Evolutionary conservation across 371 early-diverging fungal genomes (phyloP).

Genomic region (Amoeboaphelidium protococcarum): DNA sequence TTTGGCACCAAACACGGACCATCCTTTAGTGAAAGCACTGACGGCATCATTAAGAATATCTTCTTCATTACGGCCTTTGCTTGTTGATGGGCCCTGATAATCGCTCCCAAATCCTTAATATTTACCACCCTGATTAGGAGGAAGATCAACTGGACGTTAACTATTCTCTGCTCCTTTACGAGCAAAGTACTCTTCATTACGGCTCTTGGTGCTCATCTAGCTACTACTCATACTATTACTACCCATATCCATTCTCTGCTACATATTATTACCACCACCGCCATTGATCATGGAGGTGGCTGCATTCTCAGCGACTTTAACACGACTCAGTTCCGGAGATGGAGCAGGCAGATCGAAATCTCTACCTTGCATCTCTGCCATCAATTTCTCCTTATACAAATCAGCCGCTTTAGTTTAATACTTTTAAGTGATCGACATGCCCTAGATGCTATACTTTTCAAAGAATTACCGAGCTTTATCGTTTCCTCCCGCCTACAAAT

Average conservation of each 20-base stretch:
- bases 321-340: no score
- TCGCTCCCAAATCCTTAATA: slow-evolving; percentile 60
- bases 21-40: slow-evolving; percentile 50
- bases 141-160: slow-evolving; percentile 34
- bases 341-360: no score
- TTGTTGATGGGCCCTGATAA: not conserved
- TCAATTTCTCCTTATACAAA: not conserved
- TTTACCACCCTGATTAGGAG: slow-evolving; percentile 76
- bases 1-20: slow-evolving; percentile 53
- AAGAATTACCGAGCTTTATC: no score
- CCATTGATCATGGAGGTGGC: no score
- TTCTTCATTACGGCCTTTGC: slow-evolving; percentile 18
- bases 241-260: no score
- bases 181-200: slow-evolving; percentile 43
- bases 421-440: not conserved
- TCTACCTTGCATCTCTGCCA: not conserved
- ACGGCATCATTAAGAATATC: slow-evolving; percentile 58
- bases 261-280: no score
- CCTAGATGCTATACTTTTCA: not conserved
- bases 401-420: not conserved
- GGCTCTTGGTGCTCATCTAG: slow-evolving; percentile 21
- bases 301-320: no score
- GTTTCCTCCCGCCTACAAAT: no score
- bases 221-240: no score
- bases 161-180: slow-evolving; percentile 26